Base-by-base conservation (phyloP, 371 early-diverging fungal genomes). In the Enterocytospora artemiae region DNA sequence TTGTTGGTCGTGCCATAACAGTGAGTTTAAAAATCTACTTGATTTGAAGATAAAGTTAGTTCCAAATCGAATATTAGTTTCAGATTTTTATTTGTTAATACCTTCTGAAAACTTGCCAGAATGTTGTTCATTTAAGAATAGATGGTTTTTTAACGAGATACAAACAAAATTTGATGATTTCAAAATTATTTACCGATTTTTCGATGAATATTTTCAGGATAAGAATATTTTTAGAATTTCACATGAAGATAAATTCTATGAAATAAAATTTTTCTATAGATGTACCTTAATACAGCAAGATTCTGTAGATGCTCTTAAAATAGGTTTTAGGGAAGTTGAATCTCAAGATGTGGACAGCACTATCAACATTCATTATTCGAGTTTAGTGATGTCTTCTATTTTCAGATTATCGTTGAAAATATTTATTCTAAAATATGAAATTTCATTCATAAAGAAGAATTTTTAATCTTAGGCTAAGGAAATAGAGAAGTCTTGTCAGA, bases 1-100 rank as follows among this genome's bases (percentile, higher is more conserved):
- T 49, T 69, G 65, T 46, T 78, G 78, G 78, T 73, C 74, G 7
- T 78, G 78, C 58, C 78, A 78, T 59, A 59, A 71, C 39, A 63
- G 63, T 36, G 78, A 78, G 65, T 78, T 78, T 53, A 56, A 48
- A 37, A 64, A 46, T n/a, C 33, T 78, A 22, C 32, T 58, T 18
- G 51, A 66, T 31, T 62, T 69, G 2, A 64, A 60, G 27, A 54
- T 67, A 14, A 55, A 53, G 24, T 65, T 72, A 27, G 43, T 70
- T 41, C 49, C 37, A 7, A 60, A 63, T 18, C 71, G 76, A 14
- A 55, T 78, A 37, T 65, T 78, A 22, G 37, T 67, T 36, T 65
- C 71, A 0, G 33, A 69, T 28, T 70, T 78, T 33, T 71, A 71
- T 61, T 36, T 75, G 14, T 14, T 72, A 14, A 57, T 70, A 34